Evolutionary conservation across 768 basidiomycete genomes (phyloP), one percentile per base, ranked within the genome.

Genomic region (Podaxis rugospora): DNA sequence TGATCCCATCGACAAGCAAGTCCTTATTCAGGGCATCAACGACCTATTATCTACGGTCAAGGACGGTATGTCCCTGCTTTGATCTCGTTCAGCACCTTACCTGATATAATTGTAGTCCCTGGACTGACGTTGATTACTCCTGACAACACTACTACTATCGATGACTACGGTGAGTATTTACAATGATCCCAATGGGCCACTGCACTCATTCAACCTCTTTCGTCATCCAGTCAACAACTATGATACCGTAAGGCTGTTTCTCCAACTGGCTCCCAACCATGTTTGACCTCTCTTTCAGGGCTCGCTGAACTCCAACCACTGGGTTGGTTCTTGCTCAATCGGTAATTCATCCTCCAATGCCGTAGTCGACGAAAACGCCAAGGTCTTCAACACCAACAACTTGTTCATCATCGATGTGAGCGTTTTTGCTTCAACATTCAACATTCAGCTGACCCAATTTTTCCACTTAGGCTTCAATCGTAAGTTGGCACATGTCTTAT

Each of bases 231-330:
- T 83, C 16, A 73, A 80, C 63, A 74, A 70, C 55, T 80, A 80
- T 61, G 67, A 70, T 60, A 62, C 70, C 40, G 73, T 72, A 63
- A 59, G 66, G 18, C 16, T 16, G 16, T 42, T 4, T 10, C 27
- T n/a, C 32, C 4, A n/a, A 44, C 42, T 5, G 9, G 1, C 14
- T 18, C 18, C 1, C 39, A 10, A n/a, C 6, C 42, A 44, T 44
- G 16, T 44, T 44, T 44, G 16, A 44, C n/a, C 42, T n/a, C 16
- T 6, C 18, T 18, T 44, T 44, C 14, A 76, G 75, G 68, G 63
- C 16, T 74, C 74, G 21, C 71, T 86, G 72, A 75, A 82, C 71
- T 85, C 83, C 5, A 88, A 88, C 66, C 86, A 88, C 69, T 87
- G 85, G 85, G 81, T 85, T 16, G 85, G 83, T 28, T 46, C 52